Evolutionary conservation across 148 eudicot genomes (phyloP), one percentile per base, ranked within the genome.

Genomic region (Camellia sinensis): DNA sequence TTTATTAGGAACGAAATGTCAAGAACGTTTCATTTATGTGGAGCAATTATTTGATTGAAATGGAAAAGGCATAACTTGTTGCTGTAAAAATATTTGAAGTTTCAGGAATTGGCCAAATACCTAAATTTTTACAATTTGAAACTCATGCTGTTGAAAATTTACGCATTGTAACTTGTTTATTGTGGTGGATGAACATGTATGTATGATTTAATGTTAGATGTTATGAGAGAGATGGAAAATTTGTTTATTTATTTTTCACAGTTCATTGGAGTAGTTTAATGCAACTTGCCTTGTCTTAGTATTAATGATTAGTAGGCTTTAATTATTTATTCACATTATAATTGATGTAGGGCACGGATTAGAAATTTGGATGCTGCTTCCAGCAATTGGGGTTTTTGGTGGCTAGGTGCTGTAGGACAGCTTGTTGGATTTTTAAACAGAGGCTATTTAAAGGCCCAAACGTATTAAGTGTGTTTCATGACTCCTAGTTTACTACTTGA

Each of bases 161-260:
- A 14, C 3, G 61, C 17, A 29, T 29, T 29, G 37, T 29, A 29
- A 29, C 37, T 29, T 14, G 12, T 57, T 57, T 6, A 14, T 57
- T 57, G 13, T 57, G 15, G 13, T 57, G 61, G 12, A 11, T 57
- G 61, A 14, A 57, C 8, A 57, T 57, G 61, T 57, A 44, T 7
- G 53, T 18, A 68, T 18, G 74, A n/a, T 57, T 57, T 57, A 57
- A 57, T 48, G 9, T 45, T 71, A 71, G 56, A 48, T 68, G 72
- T 41, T 68, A n/a, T 17, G 52, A 22, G 19, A 48, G 74, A 71
- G 37, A 29, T 29, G 37, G 37, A 1, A 29, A 29, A 29, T 71
- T 14, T 46, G 22, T 6, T 48, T 7, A 46, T 48, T 48, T 43
- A 41, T 48, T 15, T 17, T 14, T 46, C 43, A 8, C 43, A 71